Base-by-base conservation (phyloP, 2,329 filamentous ascomycete genomes). In the Colletotrichum spaethianum region DNA sequence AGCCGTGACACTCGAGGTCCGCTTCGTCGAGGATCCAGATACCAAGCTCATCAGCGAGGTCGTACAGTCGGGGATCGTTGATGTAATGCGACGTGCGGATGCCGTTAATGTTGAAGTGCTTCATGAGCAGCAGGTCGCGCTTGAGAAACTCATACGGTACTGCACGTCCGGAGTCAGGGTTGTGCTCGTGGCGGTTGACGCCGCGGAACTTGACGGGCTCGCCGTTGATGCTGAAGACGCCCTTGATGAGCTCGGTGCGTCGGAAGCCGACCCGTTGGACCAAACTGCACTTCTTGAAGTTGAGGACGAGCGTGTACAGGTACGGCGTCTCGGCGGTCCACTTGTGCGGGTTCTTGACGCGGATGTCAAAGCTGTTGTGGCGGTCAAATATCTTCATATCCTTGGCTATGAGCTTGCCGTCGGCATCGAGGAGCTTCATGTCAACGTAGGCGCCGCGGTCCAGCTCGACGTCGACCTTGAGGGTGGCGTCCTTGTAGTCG, bases 241-340 rank as follows among this genome's bases (percentile, higher is more conserved):
- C 89, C 50, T 90, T 84, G 44, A 89, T 87, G 50, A 93, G 84
- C 74, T 92, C 89, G 0, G 91, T 85, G 8, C 85, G 84, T 3
- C 92, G 88, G 76, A 94, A 93, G 0, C 92, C 92, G 6, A 93
- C 83, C 0, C 83, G 85, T 28, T 93, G 90, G 0, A 81, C 77
- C 18, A 90, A 78, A 26, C 80, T 84, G 74, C 82, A 75, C 48
- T 77, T 76, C 18, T 79, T 76, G 44, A 83, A 80, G 18, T 80
- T 83, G 18, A 84, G 77, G 14, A 82, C 77, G 1, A 89, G 75
- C 0, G 84, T 85, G 46, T 93, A 93, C 0, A 93, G 79, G 65
- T 89, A 85, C 0, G 92, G 92, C 0, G 88, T 89, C 79, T 94
- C 92, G 0, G 92, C 92, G 0, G 91, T 92, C 92, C 92, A 94